Percentiles rank a stretch among this genome's conserved stretches.
These are phyloP conservation scores for Primulina tabacum DNA, from an alignment of 257 asterid species.

Conservation along the genomic window DNA sequence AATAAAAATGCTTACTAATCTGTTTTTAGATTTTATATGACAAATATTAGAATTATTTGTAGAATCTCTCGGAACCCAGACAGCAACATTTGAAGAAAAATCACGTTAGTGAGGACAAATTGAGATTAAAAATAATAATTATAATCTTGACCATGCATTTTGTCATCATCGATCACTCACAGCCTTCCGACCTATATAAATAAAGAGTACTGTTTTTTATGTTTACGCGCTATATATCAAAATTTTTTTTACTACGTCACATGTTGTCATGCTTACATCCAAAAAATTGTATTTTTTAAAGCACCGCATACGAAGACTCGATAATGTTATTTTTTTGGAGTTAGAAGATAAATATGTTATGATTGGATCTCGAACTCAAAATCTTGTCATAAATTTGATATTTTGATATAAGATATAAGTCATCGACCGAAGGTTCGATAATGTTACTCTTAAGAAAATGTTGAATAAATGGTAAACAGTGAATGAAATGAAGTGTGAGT, in stretches of 20 bases:
- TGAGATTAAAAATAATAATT: slow-evolving; percentile 5
- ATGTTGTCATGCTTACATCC: slow-evolving; percentile 25
- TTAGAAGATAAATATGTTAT: too few relatives aligned
- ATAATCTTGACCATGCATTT: slow-evolving; percentile 15
- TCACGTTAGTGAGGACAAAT: slow-evolving; percentile 14
- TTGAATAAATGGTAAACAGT: too few relatives aligned
- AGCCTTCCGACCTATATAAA: neutral
- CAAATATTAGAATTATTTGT: neutral
- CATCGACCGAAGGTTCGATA: too few relatives aligned
- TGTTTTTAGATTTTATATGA: neutral
- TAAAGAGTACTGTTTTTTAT: neutral
- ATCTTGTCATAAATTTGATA: too few relatives aligned
- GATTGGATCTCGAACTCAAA: too few relatives aligned
- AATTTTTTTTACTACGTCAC: slow-evolving; percentile 14
- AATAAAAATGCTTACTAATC: too few relatives aligned
- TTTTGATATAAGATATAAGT: too few relatives aligned
- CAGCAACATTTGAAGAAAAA: slow-evolving; percentile 7
- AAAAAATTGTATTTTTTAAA: too few relatives aligned
- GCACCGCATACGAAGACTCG: too few relatives aligned
- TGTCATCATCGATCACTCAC: slow-evolving; percentile 16
- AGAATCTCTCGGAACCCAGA: slow-evolving; percentile 6
- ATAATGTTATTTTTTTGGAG: too few relatives aligned
- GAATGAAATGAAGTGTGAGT: too few relatives aligned
- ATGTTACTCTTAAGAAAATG: too few relatives aligned
- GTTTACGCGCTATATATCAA: neutral